Evolutionary conservation across 305 asterid species (phyloP), one percentile per base, ranked within the genome.

Genomic region (Fraxinus baroniana): DNA sequence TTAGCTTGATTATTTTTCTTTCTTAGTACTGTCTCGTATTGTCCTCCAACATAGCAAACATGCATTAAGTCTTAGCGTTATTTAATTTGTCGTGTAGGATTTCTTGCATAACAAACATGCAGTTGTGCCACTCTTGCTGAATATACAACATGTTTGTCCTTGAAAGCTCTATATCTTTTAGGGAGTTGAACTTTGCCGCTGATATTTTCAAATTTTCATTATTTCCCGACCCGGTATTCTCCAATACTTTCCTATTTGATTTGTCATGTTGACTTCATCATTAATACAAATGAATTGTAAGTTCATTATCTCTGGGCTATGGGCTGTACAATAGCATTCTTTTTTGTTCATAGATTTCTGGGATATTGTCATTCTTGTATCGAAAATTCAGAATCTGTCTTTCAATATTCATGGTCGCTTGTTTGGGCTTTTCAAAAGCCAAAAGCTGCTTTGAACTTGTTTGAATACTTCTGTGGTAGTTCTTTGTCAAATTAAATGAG

Each of bases 121-220:
- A 76, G 71, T 76, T 79, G 78, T 78, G 86, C 81, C 80, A 73
- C 83, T 71, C 77, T 77, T 79, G 44, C 57, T 28, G 86, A 80
- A 49, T 80, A 75, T 33, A 41, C 74, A 26, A 15, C 39, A 66
- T 85, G 76, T 82, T 88, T 77, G 79, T 55, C 82, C 39, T 81
- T 78, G 84, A 88, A 77, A 44, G 77, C 79, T 78, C 66, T 87
- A 78, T 81, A 79, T 82, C 84, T 81, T 81, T 44, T 83, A 44
- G 80, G 44, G 70, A 80, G 83, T 78, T 37, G 68, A 8, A 83
- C 39, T 80, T 33, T 88, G 84, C 72, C 37, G 79, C 88, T 22
- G 72, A 49, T 64, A 26, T 72, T 68, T 79, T 55, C 55, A 60
- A 79, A 18, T 80, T 86, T 83, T 13, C 79, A 80, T 84, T 32